These are phyloP conservation scores for Globisporangium parvum DNA, from an alignment of 352 stramenopile species.

Conservation along the genomic window DNA sequence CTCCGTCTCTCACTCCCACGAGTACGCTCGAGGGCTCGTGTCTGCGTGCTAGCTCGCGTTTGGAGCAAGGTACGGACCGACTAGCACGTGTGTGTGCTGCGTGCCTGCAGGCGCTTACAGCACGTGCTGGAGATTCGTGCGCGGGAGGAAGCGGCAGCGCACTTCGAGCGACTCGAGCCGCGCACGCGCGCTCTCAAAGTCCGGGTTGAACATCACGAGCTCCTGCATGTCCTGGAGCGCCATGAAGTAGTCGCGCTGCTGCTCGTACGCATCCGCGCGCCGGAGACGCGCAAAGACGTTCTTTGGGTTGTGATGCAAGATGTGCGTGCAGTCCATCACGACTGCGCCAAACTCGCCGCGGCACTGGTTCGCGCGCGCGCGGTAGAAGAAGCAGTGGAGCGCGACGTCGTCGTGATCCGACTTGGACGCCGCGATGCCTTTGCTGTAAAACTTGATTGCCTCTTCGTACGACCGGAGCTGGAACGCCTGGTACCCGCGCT, in stretches of 20 bases:
- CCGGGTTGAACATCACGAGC: slow-evolving; percentile 41
- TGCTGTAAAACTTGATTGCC: slow-evolving; percentile 91
- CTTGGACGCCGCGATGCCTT: slow-evolving; percentile 62
- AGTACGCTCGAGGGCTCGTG: too few relatives aligned
- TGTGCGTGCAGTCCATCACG: slow-evolving; percentile 47
- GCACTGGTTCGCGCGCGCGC: slow-evolving; percentile 43
- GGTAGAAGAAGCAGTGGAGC: slow-evolving; percentile 55
- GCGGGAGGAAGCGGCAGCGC: slow-evolving; percentile 32
- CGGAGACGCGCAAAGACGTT: slow-evolving; percentile 51
- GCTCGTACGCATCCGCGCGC: slow-evolving; percentile 48
- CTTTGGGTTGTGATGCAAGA: slow-evolving; percentile 35
- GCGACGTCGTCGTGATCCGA: slow-evolving; percentile 44
- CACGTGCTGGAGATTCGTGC: slow-evolving; percentile 14
- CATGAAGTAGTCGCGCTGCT: slow-evolving; percentile 53
- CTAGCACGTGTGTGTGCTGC: background rate
- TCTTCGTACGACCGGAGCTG: slow-evolving; percentile 83
- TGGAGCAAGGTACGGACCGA: background rate
- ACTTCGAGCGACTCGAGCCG: slow-evolving; percentile 35
- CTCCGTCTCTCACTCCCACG: too few relatives aligned
- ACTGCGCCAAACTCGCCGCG: slow-evolving; percentile 45
- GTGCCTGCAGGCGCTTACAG: slow-evolving; percentile 1
- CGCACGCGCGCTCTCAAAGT: slow-evolving; percentile 45
- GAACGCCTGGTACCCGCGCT: slow-evolving; percentile 89
- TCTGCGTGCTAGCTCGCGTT: background rate
- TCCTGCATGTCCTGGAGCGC: slow-evolving; percentile 51